Evolutionary conservation across 1,284 basidiomycete species (phyloP).

Genomic region (Tilletia caries): DNA sequence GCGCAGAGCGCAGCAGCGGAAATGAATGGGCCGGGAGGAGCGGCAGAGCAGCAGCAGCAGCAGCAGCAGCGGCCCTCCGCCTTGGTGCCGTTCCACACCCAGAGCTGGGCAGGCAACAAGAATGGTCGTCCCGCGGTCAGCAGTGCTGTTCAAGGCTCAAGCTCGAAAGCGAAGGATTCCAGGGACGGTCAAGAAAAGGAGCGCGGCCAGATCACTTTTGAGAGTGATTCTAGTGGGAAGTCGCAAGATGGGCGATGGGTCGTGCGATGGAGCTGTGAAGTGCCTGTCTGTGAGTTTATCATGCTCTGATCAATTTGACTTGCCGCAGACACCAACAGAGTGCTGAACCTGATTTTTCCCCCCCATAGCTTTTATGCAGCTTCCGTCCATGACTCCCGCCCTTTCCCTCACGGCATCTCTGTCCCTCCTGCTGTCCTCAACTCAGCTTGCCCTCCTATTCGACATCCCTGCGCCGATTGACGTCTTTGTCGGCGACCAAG

Average conservation of each 20-base stretch:
- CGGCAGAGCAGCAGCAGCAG: too few species aligned
- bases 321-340: not conserved
- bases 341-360: too few species aligned
- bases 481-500: not conserved
- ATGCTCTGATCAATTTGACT: too few species aligned
- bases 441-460: not conserved
- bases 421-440: not conserved
- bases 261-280: constrained; percentile 2
- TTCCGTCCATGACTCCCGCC: not conserved
- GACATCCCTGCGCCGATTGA: not conserved
- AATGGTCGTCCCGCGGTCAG: not conserved
- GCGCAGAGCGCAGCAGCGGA: too few species aligned
- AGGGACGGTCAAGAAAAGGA: not conserved
- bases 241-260: not conserved
- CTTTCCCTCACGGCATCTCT: not conserved
- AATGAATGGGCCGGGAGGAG: too few species aligned
- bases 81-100: not conserved
- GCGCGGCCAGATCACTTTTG: not conserved
- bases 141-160: not conserved
- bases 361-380: not conserved
- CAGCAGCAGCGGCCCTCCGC: not conserved
- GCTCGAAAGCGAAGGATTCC: too few species aligned
- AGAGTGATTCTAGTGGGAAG: not conserved
- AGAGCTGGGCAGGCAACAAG: constrained; percentile 3
- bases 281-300: not conserved